Conservation (phyloP, 2,329 filamentous ascomycete genomes). For the Botrytis pseudocinerea region DNA sequence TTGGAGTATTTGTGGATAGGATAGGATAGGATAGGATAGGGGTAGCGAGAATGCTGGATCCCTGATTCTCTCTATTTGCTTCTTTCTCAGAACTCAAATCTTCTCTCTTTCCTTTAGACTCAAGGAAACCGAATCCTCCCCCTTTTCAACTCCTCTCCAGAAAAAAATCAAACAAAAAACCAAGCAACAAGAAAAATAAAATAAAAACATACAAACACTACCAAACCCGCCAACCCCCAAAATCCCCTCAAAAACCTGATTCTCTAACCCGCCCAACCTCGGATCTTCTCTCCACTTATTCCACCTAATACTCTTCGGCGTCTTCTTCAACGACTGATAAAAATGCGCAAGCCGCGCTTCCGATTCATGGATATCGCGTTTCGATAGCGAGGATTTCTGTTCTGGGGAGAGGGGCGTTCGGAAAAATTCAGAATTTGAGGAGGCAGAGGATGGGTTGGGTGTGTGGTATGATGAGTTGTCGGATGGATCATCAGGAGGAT, state of each 20-base stretch:
- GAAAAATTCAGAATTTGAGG: neutral
- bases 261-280: neutral
- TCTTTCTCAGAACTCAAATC: neutral
- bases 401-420: neutral
- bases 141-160: neutral
- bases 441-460: neutral
- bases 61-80: neutral
- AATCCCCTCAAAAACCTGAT: neutral
- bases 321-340: neutral
- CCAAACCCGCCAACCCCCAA: neutral
- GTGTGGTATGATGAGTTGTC: neutral
- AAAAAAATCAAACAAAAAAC: too few relatives aligned
- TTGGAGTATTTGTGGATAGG: neutral
- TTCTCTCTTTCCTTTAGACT: rapidly evolving
- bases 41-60: neutral
- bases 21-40: neutral
- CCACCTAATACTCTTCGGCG: neutral
- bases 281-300: slow-evolving; percentile 6
- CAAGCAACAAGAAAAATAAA: neutral
- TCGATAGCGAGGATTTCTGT: neutral
- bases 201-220: neutral
- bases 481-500: too few relatives aligned
- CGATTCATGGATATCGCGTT: neutral
- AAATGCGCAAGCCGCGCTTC: neutral
- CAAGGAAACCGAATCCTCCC: neutral